Conservation (phyloP, 257 asterid genomes). For the Salvia miltiorrhiza region DNA sequence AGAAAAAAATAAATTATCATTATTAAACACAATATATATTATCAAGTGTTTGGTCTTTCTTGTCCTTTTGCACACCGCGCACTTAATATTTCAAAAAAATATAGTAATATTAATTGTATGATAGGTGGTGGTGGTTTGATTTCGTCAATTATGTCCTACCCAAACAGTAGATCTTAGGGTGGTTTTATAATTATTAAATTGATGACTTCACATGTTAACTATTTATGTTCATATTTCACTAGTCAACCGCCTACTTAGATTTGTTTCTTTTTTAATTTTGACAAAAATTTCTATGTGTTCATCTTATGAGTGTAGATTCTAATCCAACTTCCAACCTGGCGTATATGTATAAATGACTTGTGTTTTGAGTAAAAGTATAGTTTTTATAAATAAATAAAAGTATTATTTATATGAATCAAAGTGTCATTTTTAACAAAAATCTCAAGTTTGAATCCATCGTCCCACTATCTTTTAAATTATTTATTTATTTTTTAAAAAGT, state of each 20-base stretch:
- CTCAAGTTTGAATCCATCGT: too few species aligned
- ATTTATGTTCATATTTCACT: neutral
- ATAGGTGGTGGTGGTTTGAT: slow-evolving; percentile 6
- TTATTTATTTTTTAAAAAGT: too few species aligned
- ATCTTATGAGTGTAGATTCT: too few species aligned
- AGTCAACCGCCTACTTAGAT: neutral
- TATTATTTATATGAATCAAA: too few species aligned
- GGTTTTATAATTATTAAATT: neutral
- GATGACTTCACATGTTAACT: neutral
- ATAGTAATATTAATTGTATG: neutral
- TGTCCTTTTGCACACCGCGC: neutral
- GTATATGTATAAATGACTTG: too few species aligned
- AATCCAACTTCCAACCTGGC: too few species aligned
- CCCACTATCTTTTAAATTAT: too few species aligned
- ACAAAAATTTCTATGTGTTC: too few species aligned
- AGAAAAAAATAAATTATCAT: too few species aligned
- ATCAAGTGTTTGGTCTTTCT: neutral
- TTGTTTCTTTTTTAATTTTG: neutral
- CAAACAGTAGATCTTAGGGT: neutral
- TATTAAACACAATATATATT: neutral
- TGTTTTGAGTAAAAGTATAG: too few species aligned
- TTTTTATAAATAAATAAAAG: too few species aligned
- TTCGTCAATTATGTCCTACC: slow-evolving; percentile 6
- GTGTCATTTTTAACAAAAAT: too few species aligned
- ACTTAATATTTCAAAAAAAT: neutral